A percentile compares a stretch with the other conserved stretches of the same genome.
Conservation (phyloP, 2,329 filamentous ascomycete genomes). For the Penicillium corylophilum region DNA sequence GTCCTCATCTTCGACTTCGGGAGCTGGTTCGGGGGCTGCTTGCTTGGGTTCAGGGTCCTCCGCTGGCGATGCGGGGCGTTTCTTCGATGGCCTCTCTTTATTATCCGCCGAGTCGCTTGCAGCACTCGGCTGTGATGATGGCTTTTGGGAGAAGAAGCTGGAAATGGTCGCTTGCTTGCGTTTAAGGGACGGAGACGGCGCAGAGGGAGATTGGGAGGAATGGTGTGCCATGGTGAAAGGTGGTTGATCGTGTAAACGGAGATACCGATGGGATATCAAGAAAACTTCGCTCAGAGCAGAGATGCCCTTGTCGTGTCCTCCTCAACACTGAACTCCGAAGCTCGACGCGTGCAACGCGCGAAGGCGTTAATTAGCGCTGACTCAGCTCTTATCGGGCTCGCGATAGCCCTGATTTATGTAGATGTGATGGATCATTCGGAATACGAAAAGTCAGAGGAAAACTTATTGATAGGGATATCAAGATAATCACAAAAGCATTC, state of each 20-base stretch:
- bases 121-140: constrained; percentile 24
- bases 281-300: background rate
- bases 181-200: constrained; percentile 36
- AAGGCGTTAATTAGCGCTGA: constrained; percentile 26
- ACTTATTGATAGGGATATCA: constrained; percentile 10
- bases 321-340: constrained; percentile 16
- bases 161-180: constrained; percentile 71
- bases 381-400: constrained; percentile 9
- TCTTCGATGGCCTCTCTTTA: constrained; percentile 7
- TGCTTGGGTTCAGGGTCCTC: constrained; percentile 3
- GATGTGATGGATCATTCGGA: background rate
- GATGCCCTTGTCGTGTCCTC: constrained; percentile 1
- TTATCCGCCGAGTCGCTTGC: constrained; percentile 10
- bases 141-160: constrained; percentile 73
- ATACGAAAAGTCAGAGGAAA: background rate
- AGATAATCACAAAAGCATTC: constrained; percentile 8
- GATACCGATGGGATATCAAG: background rate
- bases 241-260: background rate
- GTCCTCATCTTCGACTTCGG: constrained; percentile 40
- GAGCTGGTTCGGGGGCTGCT: constrained; percentile 7
- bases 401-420: background rate
- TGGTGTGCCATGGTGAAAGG: constrained; percentile 30
- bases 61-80: constrained; percentile 11
- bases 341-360: constrained; percentile 38
- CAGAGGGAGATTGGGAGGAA: constrained; percentile 33